Percentiles rank a stretch among this genome's conserved stretches.
These are phyloP conservation scores for Rubroboletus satanas DNA, from an alignment of 768 basidiomycete genomes.

Conservation along the genomic window DNA sequence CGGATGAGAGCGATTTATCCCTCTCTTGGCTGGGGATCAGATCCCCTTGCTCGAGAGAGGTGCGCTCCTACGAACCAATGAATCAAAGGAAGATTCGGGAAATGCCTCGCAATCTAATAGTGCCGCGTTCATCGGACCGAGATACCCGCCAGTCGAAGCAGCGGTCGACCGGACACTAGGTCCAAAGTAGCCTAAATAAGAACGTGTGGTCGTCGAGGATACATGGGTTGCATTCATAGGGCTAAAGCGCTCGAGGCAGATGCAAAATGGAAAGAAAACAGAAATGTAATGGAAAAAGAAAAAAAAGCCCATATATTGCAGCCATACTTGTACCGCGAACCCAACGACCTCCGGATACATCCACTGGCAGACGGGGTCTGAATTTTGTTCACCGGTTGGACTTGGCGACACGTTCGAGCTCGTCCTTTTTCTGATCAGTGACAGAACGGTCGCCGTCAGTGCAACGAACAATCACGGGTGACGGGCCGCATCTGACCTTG, in stretches of 20 bases:
- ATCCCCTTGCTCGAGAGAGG: not conserved
- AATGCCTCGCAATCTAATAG: conserved; percentile 1
- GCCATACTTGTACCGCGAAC: conserved; percentile 19
- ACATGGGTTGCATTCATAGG: conserved; percentile 28
- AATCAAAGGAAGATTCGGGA: conserved; percentile 13
- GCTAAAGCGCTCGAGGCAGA: conserved; percentile 3
- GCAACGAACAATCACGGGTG: not conserved
- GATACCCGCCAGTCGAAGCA: not conserved
- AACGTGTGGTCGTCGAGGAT: conserved; percentile 9
- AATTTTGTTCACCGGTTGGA: conserved; percentile 89
- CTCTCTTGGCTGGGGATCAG: not conserved
- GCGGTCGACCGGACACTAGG: not conserved
- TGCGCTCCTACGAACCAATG: not conserved
- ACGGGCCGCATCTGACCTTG: conserved; percentile 56
- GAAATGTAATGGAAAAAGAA: not conserved
- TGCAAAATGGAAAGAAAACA: conserved; percentile 9
- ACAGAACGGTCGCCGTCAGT: not conserved
- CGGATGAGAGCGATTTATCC: no score
- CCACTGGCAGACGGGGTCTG: not conserved
- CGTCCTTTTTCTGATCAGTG: conserved; percentile 84
- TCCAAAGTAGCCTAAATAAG: not conserved
- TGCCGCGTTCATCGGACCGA: not conserved
- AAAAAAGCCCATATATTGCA: conserved; percentile 22
- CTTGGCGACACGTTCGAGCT: conserved; percentile 99
- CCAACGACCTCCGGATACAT: conserved; percentile 4